Evolutionary conservation across 2,329 filamentous ascomycete genomes (phyloP).

Genomic region (Xylariaceae sp.): DNA sequence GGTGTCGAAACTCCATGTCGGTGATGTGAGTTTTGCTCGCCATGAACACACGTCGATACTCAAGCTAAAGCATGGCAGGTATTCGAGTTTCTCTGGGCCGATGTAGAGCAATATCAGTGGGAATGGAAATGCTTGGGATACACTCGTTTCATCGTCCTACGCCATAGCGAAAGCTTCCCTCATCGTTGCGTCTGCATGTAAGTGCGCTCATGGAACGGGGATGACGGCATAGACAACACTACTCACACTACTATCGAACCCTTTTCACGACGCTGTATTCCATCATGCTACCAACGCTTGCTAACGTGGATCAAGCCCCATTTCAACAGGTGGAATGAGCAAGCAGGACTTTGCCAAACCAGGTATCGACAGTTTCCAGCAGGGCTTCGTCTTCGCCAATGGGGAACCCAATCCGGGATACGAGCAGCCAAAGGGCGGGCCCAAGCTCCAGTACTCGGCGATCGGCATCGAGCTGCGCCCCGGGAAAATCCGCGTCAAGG

Average conservation of each 20-base stretch:
- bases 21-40: slow-evolving; percentile 31
- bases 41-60: slow-evolving; percentile 2
- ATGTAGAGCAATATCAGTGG: slow-evolving; percentile 36
- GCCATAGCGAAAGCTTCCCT: slow-evolving; percentile 36
- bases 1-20: slow-evolving; percentile 34
- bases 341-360: slow-evolving; percentile 38
- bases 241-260: neutral
- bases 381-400: slow-evolving; percentile 35
- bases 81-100: slow-evolving; percentile 39
- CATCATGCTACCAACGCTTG: neutral
- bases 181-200: slow-evolving; percentile 38
- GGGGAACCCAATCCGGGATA: slow-evolving; percentile 31
- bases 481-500: slow-evolving; percentile 34
- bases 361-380: slow-evolving; percentile 36
- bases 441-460: slow-evolving; percentile 33
- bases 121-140: slow-evolving; percentile 40
- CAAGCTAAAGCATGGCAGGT: slow-evolving; percentile 24
- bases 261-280: slow-evolving; percentile 4
- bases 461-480: slow-evolving; percentile 34
- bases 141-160: slow-evolving; percentile 36
- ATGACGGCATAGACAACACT: neutral
- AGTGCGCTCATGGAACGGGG: slow-evolving; percentile 19
- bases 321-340: slow-evolving; percentile 30
- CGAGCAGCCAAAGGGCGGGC: slow-evolving; percentile 27
- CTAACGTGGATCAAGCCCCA: slow-evolving; percentile 29